phyloP scores from a whole-genome alignment of 805 yeast species.

The Jamesozyma jinghongensis region DNA sequence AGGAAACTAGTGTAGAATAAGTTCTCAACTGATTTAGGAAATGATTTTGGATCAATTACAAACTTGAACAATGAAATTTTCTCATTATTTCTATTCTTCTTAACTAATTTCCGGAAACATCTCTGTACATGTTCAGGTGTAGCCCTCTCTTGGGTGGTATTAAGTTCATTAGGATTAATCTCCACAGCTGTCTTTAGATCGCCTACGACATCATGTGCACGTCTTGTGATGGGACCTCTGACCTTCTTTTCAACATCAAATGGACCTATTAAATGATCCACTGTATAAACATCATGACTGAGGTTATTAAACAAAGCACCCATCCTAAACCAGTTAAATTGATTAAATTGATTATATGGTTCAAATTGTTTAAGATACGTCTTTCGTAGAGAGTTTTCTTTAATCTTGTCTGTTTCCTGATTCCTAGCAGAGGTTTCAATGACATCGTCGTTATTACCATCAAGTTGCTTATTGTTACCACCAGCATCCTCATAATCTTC shows the following conservation, averaged over 20 bases:
- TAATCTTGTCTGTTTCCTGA: constrained; percentile 13
- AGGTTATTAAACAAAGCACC: constrained; percentile 44
- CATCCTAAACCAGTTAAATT: constrained; percentile 49
- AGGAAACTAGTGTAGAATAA: constrained; percentile 75
- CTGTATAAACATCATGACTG: constrained; percentile 40
- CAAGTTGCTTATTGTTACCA: constrained; percentile 4
- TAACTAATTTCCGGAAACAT: constrained; percentile 37
- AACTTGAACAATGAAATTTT: constrained; percentile 51
- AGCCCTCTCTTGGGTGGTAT: constrained; percentile 41
- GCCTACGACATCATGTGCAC: constrained; percentile 37
- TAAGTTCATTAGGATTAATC: constrained; percentile 44
- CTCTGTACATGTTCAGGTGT: constrained; percentile 56
- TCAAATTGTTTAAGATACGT: constrained; percentile 19
- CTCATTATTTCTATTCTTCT: constrained; percentile 29
- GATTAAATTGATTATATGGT: constrained; percentile 32
- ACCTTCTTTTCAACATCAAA: constrained; percentile 48
- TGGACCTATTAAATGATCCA: constrained; percentile 66
- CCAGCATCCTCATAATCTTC: constrained; percentile 19
- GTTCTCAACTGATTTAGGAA: constrained; percentile 73
- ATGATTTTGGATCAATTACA: constrained; percentile 67
- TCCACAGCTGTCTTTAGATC: constrained; percentile 26
- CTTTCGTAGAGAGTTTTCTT: constrained; percentile 11
- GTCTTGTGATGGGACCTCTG: constrained; percentile 23
- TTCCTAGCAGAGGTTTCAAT: constrained; percentile 10
- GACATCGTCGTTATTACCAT: constrained; percentile 15